Conservation (phyloP, 352 stramenopile genomes). For the Halophytophthora batemanensis region DNA sequence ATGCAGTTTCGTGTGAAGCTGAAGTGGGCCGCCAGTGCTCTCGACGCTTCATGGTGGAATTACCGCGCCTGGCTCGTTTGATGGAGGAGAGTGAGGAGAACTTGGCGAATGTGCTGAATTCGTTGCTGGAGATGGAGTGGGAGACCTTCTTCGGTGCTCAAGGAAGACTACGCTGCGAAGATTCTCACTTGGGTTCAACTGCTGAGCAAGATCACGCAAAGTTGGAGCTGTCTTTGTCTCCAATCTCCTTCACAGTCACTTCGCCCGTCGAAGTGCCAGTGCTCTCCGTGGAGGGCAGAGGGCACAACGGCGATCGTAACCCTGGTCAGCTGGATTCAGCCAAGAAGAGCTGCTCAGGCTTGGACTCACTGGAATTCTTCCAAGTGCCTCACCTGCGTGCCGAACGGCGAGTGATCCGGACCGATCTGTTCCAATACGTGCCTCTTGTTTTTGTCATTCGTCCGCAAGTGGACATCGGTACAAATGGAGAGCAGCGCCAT, state of each 20-base stretch:
- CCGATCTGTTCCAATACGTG: constrained; percentile 24
- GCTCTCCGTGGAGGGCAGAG: background rate
- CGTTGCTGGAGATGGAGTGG: constrained; percentile 46
- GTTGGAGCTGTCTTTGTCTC: constrained; percentile 28
- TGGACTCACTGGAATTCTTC: constrained; percentile 20
- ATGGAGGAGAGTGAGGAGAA: constrained; percentile 1
- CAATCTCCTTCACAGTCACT: constrained; percentile 32
- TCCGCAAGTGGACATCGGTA: background rate
- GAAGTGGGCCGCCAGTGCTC: constrained; percentile 54
- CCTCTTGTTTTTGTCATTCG: constrained; percentile 21
- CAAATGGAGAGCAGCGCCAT: constrained; percentile 2
- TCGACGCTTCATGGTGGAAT: constrained; percentile 37
- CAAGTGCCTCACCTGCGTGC: constrained; percentile 14
- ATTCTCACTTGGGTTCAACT: constrained; percentile 14
- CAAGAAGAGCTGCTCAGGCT: constrained; percentile 7
- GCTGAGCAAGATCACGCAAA: constrained; percentile 11
- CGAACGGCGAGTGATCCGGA: constrained; percentile 8
- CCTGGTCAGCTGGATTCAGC: constrained; percentile 2
- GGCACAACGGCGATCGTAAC: constrained; percentile 10
- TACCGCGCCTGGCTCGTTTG: constrained; percentile 23
- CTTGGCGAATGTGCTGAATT: constrained; percentile 32
- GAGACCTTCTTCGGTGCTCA: constrained; percentile 49
- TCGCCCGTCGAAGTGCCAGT: background rate
- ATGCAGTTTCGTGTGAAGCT: constrained; percentile 20
- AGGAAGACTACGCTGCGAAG: constrained; percentile 24